Percentiles rank a stretch among this genome's conserved stretches.
These are phyloP conservation scores for Withania somnifera DNA, from an alignment of 305 asterid species.

Conservation along the genomic window DNA sequence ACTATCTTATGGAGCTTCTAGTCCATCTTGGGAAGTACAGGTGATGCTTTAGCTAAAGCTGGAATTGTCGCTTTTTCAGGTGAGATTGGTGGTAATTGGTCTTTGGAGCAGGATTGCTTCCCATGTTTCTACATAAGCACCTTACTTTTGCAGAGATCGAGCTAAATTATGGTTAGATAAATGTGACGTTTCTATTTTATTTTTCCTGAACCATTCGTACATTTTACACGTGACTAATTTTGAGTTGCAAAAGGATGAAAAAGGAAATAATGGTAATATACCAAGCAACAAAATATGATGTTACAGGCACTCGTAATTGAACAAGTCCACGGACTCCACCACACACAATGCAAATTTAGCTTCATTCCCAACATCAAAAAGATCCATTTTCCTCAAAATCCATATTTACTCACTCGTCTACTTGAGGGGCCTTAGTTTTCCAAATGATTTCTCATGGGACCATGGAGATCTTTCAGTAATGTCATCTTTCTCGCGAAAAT, in stretches of 20 bases:
- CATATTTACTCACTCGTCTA: neutral
- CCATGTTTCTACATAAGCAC: constrained; percentile 73
- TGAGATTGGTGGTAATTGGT: constrained; percentile 65
- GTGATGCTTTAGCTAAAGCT: neutral
- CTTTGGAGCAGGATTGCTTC: constrained; percentile 97
- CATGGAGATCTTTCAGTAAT: neutral
- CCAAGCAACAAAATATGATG: neutral
- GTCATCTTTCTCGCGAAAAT: neutral
- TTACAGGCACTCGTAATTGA: neutral
- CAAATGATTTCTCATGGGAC: neutral
- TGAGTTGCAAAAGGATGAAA: neutral
- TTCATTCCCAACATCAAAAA: neutral
- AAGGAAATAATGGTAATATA: neutral
- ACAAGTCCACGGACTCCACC: neutral
- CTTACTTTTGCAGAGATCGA: constrained; percentile 45
- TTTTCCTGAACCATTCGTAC: neutral
- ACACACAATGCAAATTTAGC: neutral
- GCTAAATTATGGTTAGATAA: constrained; percentile 30
- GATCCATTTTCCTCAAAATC: neutral
- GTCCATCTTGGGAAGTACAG: neutral
- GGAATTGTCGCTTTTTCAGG: constrained; percentile 28
- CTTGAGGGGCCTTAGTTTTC: neutral
- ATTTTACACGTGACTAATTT: neutral
- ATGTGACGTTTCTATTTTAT: neutral
- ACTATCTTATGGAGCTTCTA: neutral